Conservation (phyloP, 1,139 yeast genomes). For the Lodderomyces jiufengensis region DNA sequence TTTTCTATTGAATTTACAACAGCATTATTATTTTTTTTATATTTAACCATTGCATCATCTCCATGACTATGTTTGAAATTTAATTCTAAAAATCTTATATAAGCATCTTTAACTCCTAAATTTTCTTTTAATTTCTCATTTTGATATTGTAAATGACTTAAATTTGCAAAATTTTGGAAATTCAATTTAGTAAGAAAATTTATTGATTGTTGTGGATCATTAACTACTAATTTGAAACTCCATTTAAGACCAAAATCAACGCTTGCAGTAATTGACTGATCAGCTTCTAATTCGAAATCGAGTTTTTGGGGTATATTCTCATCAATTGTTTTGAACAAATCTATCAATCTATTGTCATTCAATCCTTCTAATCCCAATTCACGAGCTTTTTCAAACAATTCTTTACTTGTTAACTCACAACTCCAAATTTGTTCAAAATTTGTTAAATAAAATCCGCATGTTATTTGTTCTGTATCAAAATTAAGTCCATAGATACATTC, state of each 20-base stretch:
- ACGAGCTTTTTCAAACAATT: conserved; percentile 19
- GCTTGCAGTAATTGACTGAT: not conserved
- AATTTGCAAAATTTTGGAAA: conserved; percentile 24
- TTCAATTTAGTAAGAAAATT: conserved; percentile 21
- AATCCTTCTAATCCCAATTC: conserved; percentile 26
- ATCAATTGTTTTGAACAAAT: conserved; percentile 9
- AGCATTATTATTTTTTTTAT: conserved; percentile 17
- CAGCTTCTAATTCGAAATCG: conserved; percentile 1
- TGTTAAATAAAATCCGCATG: conserved; percentile 26
- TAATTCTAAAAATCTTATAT: conserved; percentile 30
- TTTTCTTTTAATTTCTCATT: conserved; percentile 21
- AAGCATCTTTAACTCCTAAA: conserved; percentile 31
- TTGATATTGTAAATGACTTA: conserved; percentile 19
- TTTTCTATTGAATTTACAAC: conserved; percentile 16
- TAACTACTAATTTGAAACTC: conserved; percentile 20
- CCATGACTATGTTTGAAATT: conserved; percentile 39
- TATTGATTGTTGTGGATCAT: conserved; percentile 9
- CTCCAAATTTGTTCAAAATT: conserved; percentile 28
- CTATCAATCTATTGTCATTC: conserved; percentile 10
- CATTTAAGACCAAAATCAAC: conserved; percentile 17
- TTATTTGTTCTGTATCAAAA: conserved; percentile 5
- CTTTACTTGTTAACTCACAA: conserved; percentile 17
- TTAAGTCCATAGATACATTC: conserved; percentile 15
- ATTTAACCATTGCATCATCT: conserved; percentile 29
- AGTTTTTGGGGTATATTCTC: conserved; percentile 1